Percentiles rank a stretch among this genome's conserved stretches.
phyloP scores from a whole-genome alignment of 23 red algal species.

The Gracilaria gracilis region DNA sequence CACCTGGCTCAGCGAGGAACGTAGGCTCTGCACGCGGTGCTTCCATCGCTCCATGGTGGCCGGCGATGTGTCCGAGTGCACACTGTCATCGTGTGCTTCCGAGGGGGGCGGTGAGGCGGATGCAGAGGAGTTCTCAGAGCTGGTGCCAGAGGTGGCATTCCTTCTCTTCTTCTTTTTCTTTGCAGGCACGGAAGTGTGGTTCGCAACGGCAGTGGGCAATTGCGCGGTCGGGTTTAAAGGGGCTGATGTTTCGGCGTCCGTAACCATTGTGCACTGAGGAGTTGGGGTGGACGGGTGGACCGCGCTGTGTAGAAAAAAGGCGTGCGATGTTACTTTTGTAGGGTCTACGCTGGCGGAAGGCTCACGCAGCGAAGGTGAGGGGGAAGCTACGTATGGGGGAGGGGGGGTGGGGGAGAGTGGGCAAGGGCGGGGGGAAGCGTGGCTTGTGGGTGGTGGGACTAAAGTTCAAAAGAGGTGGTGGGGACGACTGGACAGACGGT shows the following conservation, averaged over 20 bases:
- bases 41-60: conserved; percentile 9
- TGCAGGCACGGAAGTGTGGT: neutral
- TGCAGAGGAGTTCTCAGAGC: conserved; percentile 8
- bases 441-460: neutral
- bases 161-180: conserved; percentile 49
- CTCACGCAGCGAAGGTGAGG: neutral
- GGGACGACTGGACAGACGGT: neutral
- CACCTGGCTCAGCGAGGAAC: conserved; percentile 16
- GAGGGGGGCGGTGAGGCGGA: conserved; percentile 17
- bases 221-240: neutral
- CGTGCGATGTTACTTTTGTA: neutral
- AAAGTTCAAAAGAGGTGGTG: neutral
- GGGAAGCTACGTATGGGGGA: neutral
- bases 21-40: conserved; percentile 21
- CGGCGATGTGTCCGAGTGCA: neutral
- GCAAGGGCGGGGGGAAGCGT: neutral
- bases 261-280: conserved; percentile 11
- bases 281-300: too few species aligned
- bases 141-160: neutral
- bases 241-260: neutral
- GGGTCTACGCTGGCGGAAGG: neutral
- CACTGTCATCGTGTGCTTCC: conserved; percentile 3
- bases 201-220: too few species aligned
- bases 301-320: neutral
- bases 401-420: neutral